These are phyloP conservation scores for Chlorencoelia australis DNA, from an alignment of 2,329 filamentous ascomycete genomes.

Conservation along the genomic window DNA sequence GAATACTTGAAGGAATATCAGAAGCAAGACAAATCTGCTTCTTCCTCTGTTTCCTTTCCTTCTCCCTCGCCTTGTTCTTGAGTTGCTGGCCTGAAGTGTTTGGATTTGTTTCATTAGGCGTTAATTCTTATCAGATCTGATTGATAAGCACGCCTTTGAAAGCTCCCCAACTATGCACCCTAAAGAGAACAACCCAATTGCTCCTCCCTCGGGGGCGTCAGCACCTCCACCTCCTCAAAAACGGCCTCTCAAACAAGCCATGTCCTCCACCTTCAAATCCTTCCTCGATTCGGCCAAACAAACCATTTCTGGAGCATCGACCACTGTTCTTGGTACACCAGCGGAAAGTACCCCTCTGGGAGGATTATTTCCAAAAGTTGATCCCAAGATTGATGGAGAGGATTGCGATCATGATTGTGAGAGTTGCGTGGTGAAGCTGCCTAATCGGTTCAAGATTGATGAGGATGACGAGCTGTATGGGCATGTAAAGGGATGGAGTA, in stretches of 20 bases:
- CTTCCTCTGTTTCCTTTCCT: too few species aligned
- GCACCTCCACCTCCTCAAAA: constrained; percentile 10
- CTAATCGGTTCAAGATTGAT: constrained; percentile 62
- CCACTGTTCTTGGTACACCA: constrained; percentile 17
- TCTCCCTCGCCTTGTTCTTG: too few species aligned
- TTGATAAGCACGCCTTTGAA: too few species aligned
- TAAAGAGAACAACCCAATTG: too few species aligned
- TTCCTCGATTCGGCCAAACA: constrained; percentile 19
- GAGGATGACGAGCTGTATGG: constrained; percentile 74
- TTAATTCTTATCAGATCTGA: too few species aligned
- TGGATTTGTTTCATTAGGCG: too few species aligned
- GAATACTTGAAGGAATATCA: too few species aligned
- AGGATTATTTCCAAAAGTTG: constrained; percentile 61
- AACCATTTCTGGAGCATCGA: constrained; percentile 19
- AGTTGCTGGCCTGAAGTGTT: too few species aligned
- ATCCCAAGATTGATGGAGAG: constrained; percentile 71
- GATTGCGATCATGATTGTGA: constrained; percentile 84
- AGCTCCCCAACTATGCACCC: too few species aligned
- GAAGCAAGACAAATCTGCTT: too few species aligned
- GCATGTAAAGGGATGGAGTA: constrained; percentile 75
- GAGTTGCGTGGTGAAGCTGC: constrained; percentile 69
- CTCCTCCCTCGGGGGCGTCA: not conserved
- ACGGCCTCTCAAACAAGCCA: constrained; percentile 15
- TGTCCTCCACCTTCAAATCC: constrained; percentile 22
- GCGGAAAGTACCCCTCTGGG: constrained; percentile 15